Evolutionary conservation across 108 stramenopile genomes (phyloP), one percentile per base, ranked within the genome.

Genomic region (Poteriospumella lacustris): DNA sequence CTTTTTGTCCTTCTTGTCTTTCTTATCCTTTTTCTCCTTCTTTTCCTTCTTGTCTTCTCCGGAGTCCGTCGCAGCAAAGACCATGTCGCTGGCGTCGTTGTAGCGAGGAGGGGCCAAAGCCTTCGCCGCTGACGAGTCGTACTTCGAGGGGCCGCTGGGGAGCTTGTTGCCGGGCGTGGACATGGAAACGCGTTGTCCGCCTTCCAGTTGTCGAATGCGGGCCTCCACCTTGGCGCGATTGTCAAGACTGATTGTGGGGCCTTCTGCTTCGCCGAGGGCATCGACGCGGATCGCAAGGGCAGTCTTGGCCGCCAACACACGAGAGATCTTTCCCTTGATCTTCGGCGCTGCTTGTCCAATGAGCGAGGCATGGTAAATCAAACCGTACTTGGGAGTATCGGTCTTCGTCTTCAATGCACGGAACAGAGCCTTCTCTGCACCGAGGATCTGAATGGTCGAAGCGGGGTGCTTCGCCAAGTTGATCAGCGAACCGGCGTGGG

Each of bases 401-500:
- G 96, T 96, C 88, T 98, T 99, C 33, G 99, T 98, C 87, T 99
- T 99, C 60, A 99, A 92, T 39, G 99, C 99, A n/a, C 99, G 94
- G 91, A 99, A 99, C 44, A 99, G 91, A 0, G 97, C 99, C 90
- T 99, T 99, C 80, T 99, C 99, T 0, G 99, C 99, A 33, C 99
- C 99, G 31, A 99, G 88, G 79, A 99, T 99, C 84, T 98, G 99
- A 24, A 99, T 93, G 58, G 79, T 79, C n/a, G 94, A 95, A 24
- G 97, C 97, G 34, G 99, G 99, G 59, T 95, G 92, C 84, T 99
- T 99, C 79, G 99, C 99, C 33, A 99, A 88, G 79, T 98, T 97
- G 90, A 98, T 93, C 40, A 99, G 87, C 12, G 91, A 92, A 76
- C 99, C 99, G 28, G 99, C 96, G 78, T 99, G 96, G 41, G 97